Percentiles rank a stretch among this genome's conserved stretches.
Evolutionary conservation across 129 eudicot species (phyloP).

Genomic region (Calendula officinalis): DNA sequence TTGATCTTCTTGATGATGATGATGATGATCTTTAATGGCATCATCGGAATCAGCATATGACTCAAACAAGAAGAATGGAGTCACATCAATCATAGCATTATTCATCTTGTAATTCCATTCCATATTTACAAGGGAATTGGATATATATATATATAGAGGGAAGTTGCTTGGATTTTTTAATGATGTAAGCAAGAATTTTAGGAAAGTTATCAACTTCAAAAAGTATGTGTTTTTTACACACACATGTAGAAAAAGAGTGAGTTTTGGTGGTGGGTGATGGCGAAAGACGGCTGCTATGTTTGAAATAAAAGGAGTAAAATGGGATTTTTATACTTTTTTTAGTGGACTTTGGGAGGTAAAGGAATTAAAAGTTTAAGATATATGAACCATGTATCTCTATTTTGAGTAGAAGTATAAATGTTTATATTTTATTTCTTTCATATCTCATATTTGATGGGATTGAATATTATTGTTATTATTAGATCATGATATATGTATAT

Average conservation of each 20-base stretch:
- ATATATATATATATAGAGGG: not conserved
- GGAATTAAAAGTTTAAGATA: not conserved
- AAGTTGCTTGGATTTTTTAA: slow-evolving; percentile 19
- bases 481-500: too few relatives aligned
- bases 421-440: not conserved
- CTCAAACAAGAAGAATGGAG: slow-evolving; percentile 30
- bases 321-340: slow-evolving; percentile 12
- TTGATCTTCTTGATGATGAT: slow-evolving; percentile 1
- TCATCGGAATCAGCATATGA: slow-evolving; percentile 40
- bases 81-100: slow-evolving; percentile 32
- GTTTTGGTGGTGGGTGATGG: slow-evolving; percentile 13
- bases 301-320: slow-evolving; percentile 17
- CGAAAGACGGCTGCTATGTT: slow-evolving; percentile 21
- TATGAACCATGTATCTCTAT: not conserved
- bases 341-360: not conserved
- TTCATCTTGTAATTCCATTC: slow-evolving; percentile 28
- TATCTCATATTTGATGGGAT: too few relatives aligned
- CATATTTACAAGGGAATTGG: slow-evolving; percentile 17
- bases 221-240: slow-evolving; percentile 18
- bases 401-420: too few relatives aligned
- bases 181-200: slow-evolving; percentile 22
- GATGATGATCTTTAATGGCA: slow-evolving; percentile 8
- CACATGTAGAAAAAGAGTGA: not conserved
- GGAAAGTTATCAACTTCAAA: slow-evolving; percentile 17
- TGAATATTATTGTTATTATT: too few relatives aligned